These are phyloP conservation scores for Oxytropis ochrocephala DNA, from an alignment of 306 rosid species.

Conservation along the genomic window DNA sequence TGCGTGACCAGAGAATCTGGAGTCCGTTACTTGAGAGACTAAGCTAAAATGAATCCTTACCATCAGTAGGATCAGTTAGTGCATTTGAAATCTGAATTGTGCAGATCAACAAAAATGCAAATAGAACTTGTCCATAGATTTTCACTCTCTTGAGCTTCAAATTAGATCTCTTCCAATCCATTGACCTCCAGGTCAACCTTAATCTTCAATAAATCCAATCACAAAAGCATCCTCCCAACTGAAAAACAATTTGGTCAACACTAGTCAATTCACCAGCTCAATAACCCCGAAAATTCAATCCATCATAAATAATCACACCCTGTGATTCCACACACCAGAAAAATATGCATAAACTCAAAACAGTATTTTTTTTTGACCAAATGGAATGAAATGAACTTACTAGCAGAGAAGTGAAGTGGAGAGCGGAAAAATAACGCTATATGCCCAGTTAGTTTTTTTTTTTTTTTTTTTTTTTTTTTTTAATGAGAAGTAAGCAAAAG, in stretches of 20 bases:
- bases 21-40: conserved; percentile 25
- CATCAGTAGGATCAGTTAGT: conserved; percentile 66
- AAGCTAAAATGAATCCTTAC: conserved; percentile 41
- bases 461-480: background rate
- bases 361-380: background rate
- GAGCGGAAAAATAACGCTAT: conserved; percentile 44
- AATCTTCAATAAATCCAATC: conserved; percentile 33
- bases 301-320: background rate
- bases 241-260: conserved; percentile 24
- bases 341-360: background rate
- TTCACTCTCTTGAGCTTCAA: conserved; percentile 31
- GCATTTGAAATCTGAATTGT: conserved; percentile 49
- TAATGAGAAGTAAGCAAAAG: conserved; percentile 14
- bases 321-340: background rate
- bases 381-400: conserved; percentile 20
- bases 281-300: conserved; percentile 6
- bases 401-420: conserved; percentile 20
- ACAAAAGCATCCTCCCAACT: conserved; percentile 35
- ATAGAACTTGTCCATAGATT: conserved; percentile 45
- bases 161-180: conserved; percentile 69
- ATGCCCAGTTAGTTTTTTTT: background rate
- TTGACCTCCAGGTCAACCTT: conserved; percentile 37
- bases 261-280: conserved; percentile 12
- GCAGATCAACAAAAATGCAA: conserved; percentile 54
- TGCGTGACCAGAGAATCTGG: background rate